Percentiles rank a stretch among this genome's conserved stretches.
Conservation (phyloP, 257 asterid genomes). For the Perilla frutescens region DNA sequence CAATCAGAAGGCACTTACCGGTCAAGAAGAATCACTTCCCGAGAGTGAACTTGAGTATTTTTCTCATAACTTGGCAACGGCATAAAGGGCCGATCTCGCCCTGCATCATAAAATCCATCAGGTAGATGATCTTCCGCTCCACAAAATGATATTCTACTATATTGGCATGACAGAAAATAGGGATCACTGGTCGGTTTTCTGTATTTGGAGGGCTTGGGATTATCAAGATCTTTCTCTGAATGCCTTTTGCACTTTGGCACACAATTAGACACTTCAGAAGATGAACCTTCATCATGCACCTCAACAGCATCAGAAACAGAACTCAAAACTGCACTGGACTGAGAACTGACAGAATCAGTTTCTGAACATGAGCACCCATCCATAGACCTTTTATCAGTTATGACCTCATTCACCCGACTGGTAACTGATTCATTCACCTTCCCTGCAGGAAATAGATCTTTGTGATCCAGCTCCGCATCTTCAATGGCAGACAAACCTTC, state of each 20-base stretch:
- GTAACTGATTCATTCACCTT: constrained; percentile 40
- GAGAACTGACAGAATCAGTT: constrained; percentile 40
- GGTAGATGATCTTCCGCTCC: constrained; percentile 72
- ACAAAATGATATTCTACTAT: constrained; percentile 76
- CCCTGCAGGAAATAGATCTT: constrained; percentile 44
- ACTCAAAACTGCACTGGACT: constrained; percentile 40
- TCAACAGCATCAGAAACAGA: constrained; percentile 51
- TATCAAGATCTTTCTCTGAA: constrained; percentile 78
- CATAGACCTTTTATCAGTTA: constrained; percentile 36
- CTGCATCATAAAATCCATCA: constrained; percentile 98
- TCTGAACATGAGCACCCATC: constrained; percentile 60
- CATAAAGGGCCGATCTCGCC: constrained; percentile 92
- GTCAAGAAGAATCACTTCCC: constrained; percentile 91
- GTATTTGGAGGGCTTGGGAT: constrained; percentile 85
- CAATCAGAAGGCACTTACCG: constrained; percentile 52
- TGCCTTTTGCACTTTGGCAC: constrained; percentile 77
- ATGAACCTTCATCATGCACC: constrained; percentile 49
- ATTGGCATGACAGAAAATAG: constrained; percentile 65
- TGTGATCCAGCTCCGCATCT: constrained; percentile 44
- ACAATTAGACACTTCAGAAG: constrained; percentile 47
- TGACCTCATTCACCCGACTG: constrained; percentile 40
- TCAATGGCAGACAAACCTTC: constrained; percentile 48
- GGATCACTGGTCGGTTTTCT: constrained; percentile 70
- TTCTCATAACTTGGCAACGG: constrained; percentile 65
- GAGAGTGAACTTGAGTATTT: constrained; percentile 52